These are phyloP conservation scores for Neodidymelliopsis sp. DNA, from an alignment of 2,329 filamentous ascomycete genomes.

Conservation along the genomic window DNA sequence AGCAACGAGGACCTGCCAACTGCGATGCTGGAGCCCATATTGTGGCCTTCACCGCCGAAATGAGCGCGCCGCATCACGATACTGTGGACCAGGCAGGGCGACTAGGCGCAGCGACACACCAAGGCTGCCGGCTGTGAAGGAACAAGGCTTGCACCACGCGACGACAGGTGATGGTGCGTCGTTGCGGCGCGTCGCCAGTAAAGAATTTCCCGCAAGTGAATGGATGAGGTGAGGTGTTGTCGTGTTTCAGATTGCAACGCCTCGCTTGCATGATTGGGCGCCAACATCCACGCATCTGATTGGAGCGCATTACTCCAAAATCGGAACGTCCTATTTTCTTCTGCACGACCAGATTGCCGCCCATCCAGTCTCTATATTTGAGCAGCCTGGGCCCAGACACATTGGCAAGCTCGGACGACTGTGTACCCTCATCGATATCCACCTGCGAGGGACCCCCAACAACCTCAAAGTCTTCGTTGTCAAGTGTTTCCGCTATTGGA, in stretches of 20 bases:
- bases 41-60: constrained; percentile 16
- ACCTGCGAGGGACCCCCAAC: too few species aligned
- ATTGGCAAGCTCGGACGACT: constrained; percentile 10
- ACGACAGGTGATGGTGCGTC: constrained; percentile 44
- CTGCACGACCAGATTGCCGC: constrained; percentile 35
- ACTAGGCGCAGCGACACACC: constrained; percentile 17
- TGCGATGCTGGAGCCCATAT: constrained; percentile 22
- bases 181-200: constrained; percentile 38
- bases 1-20: constrained; percentile 34
- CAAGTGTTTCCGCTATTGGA: too few species aligned
- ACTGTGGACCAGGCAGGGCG: constrained; percentile 10
- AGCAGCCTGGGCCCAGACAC: constrained; percentile 19
- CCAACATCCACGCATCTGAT: constrained; percentile 28
- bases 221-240: constrained; percentile 29
- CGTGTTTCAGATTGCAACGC: constrained; percentile 31
- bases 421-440: too few species aligned
- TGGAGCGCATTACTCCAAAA: constrained; percentile 32
- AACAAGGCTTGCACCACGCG: constrained; percentile 30
- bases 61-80: constrained; percentile 29
- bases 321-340: constrained; percentile 5
- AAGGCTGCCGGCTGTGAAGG: constrained; percentile 28
- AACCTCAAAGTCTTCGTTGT: too few species aligned
- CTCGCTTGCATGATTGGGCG: constrained; percentile 30
- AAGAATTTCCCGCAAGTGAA: constrained; percentile 24
- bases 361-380: constrained; percentile 35